Evolutionary conservation across 2,329 filamentous ascomycete species (phyloP).

Genomic region (Neonectria sp.): DNA sequence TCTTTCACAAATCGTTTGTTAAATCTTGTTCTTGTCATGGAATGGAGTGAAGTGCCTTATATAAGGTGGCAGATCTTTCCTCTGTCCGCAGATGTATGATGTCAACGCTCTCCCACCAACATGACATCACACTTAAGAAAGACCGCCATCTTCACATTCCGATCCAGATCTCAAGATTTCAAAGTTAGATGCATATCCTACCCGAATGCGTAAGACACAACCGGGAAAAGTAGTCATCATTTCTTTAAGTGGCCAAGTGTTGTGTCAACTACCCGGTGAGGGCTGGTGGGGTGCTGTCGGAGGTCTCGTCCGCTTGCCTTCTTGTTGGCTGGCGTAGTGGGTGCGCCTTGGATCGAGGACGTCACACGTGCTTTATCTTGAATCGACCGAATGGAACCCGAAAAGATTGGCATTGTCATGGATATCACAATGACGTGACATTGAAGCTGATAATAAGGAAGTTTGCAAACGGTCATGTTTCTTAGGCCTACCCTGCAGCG

Average conservation of each 20-base stretch:
- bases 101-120: constrained; percentile 7
- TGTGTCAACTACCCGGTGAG: not conserved
- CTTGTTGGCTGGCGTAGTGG: not conserved
- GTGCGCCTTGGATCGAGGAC: not conserved
- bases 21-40: not conserved
- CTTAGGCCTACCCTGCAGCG: not conserved
- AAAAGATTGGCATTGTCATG: not conserved
- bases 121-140: constrained; percentile 17
- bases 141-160: not conserved
- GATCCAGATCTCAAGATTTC: not conserved
- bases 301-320: not conserved
- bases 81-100: constrained; percentile 14
- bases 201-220: not conserved
- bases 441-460: not conserved
- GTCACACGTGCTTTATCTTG: not conserved
- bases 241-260: not conserved
- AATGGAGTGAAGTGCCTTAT: not conserved
- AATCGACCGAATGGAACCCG: not conserved
- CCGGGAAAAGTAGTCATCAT: not conserved
- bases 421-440: not conserved
- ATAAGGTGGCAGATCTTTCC: not conserved
- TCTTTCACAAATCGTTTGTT: not conserved
- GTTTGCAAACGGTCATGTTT: no score
- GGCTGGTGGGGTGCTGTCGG: not conserved
- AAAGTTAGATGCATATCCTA: not conserved